Evolutionary conservation across 345 rosid species (phyloP).

Genomic region (Chamaenerion angustifolium): DNA sequence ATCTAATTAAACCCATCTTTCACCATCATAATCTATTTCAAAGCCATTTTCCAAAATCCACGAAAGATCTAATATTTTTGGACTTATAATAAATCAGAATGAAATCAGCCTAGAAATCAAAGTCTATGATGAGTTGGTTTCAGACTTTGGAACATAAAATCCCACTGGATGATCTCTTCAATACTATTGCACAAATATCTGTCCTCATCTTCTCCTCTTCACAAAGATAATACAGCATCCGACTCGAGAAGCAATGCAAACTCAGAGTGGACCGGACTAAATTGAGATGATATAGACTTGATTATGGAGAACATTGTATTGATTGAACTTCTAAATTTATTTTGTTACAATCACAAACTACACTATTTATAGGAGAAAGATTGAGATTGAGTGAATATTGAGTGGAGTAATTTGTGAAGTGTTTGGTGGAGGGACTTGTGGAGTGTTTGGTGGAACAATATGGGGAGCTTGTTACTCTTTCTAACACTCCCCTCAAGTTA

Average conservation of each 20-base stretch:
- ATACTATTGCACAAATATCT: slow-evolving; percentile 36
- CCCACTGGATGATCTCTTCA: slow-evolving; percentile 80
- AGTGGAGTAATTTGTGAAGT: too few relatives aligned
- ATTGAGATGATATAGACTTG: too few relatives aligned
- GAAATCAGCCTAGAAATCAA: background rate
- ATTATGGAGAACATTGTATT: too few relatives aligned
- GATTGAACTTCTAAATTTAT: too few relatives aligned
- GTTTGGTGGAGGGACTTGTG: too few relatives aligned
- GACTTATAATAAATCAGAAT: too few relatives aligned
- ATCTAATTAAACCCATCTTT: slow-evolving; percentile 45
- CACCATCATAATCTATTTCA: slow-evolving; percentile 23
- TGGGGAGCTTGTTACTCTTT: too few relatives aligned
- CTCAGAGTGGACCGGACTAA: slow-evolving; percentile 10
- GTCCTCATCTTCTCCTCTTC: slow-evolving; percentile 28
- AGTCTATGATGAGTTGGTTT: slow-evolving; percentile 50
- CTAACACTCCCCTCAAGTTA: too few relatives aligned
- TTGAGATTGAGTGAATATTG: too few relatives aligned
- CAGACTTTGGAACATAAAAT: slow-evolving; percentile 76
- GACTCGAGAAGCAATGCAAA: slow-evolving; percentile 19
- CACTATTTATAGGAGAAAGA: too few relatives aligned
- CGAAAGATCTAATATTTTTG: background rate
- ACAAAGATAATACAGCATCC: slow-evolving; percentile 26
- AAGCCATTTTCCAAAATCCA: background rate
- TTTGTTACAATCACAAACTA: too few relatives aligned
- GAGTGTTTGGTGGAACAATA: too few relatives aligned